phyloP scores from a whole-genome alignment of 805 yeast species.

The Ogataea methanolica region DNA sequence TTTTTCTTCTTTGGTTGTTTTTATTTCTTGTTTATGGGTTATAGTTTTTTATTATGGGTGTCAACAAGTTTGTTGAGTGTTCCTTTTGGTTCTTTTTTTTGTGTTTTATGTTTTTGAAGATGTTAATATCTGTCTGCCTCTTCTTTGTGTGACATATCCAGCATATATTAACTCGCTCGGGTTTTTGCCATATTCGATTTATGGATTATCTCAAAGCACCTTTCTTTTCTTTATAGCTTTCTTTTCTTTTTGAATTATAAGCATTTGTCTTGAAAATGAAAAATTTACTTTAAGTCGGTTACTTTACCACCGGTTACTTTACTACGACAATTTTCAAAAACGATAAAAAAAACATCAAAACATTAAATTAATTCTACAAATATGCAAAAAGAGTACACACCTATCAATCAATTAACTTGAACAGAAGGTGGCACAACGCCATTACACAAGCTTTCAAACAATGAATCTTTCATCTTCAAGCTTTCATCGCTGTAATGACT shows the following conservation, averaged over 20 bases:
- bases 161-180: no score
- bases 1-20: not conserved
- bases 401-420: conserved; percentile 7
- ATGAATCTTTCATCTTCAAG: conserved; percentile 35
- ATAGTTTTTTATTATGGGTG: conserved; percentile 1
- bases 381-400: not conserved
- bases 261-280: no score
- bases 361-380: not conserved
- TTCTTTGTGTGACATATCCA: not conserved
- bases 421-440: conserved; percentile 16
- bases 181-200: no score
- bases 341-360: not conserved
- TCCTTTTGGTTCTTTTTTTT: not conserved
- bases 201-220: no score
- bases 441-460: conserved; percentile 42
- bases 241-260: no score
- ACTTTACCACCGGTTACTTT: no score
- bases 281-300: no score
- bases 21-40: not conserved
- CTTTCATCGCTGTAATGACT: conserved; percentile 38
- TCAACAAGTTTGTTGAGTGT: not conserved
- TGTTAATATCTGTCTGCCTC: not conserved
- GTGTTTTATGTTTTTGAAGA: not conserved
- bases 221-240: no score
- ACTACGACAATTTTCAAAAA: no score